phyloP scores from a whole-genome alignment of 2,329 filamentous ascomycete genomes.

The Exophiala alcalophila region DNA sequence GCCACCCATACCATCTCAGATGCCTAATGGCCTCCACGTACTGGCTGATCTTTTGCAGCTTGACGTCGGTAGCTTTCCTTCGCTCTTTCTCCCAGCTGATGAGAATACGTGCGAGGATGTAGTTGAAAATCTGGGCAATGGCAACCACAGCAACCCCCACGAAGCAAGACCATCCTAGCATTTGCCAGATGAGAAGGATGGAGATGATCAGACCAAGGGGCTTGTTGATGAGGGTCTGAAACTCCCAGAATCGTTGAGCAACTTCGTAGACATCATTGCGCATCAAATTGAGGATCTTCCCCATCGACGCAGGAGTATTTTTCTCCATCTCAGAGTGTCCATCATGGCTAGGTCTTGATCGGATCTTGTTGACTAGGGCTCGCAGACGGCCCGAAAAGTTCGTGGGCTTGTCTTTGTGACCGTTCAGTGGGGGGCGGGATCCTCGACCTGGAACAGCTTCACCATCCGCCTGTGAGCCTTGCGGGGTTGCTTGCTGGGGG shows the following conservation, averaged over 20 bases:
- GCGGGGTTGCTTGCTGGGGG: conserved; percentile 18
- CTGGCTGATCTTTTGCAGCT: conserved; percentile 76
- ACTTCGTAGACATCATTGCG: conserved; percentile 78
- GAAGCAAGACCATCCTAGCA: conserved; percentile 77
- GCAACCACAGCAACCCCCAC: conserved; percentile 68
- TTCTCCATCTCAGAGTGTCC: conserved; percentile 29
- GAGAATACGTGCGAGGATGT: conserved; percentile 62
- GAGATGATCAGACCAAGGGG: conserved; percentile 75
- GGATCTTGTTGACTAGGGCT: conserved; percentile 3
- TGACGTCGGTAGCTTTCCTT: conserved; percentile 70
- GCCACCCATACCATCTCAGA: conserved; percentile 79
- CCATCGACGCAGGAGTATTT: conserved; percentile 69
- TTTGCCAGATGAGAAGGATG: conserved; percentile 68
- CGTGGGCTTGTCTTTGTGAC: conserved; percentile 29
- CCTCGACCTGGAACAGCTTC: conserved; percentile 19
- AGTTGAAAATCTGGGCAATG: conserved; percentile 67
- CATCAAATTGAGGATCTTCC: conserved; percentile 87
- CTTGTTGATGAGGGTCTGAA: conserved; percentile 69
- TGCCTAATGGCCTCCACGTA: conserved; percentile 85
- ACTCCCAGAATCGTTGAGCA: conserved; percentile 81
- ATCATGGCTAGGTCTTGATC: conserved; percentile 6
- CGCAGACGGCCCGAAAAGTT: conserved; percentile 8
- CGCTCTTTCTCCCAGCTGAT: conserved; percentile 68
- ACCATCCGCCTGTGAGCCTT: neutral
- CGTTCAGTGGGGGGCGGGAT: conserved; percentile 15